Evolutionary conservation across 148 eudicot genomes (phyloP).

Genomic region (Camellia japonica): DNA sequence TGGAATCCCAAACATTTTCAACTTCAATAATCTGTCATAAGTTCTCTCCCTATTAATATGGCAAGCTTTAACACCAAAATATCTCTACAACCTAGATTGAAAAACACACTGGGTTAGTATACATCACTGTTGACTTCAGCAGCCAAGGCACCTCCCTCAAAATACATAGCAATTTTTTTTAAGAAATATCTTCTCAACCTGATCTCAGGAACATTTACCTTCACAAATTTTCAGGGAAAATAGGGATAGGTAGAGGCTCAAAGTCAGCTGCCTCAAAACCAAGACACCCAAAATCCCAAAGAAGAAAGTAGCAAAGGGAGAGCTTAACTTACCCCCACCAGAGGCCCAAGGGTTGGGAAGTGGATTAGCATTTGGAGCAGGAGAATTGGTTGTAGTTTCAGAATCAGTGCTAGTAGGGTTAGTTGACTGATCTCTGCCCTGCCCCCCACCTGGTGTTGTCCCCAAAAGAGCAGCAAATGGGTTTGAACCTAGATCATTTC

Average conservation of each 20-base stretch:
- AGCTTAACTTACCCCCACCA: conserved; percentile 26
- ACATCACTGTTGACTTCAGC: not conserved
- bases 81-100: not conserved
- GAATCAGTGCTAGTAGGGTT: conserved; percentile 18
- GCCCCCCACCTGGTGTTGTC: conserved; percentile 11
- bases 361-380: conserved; percentile 45
- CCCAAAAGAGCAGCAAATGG: conserved; percentile 23
- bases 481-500: conserved; percentile 19
- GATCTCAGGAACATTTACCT: not conserved
- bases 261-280: not conserved
- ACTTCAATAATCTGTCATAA: not conserved
- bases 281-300: not conserved
- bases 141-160: not conserved
- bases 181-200: not conserved
- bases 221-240: not conserved
- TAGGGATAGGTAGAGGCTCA: conserved; percentile 2
- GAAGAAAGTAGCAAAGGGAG: not conserved
- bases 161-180: not conserved
- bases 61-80: not conserved
- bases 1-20: too few species aligned
- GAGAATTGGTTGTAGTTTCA: conserved; percentile 19
- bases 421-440: conserved; percentile 6
- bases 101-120: too few species aligned
- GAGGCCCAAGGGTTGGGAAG: conserved; percentile 50
- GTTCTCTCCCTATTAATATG: not conserved